phyloP scores from a whole-genome alignment of 805 yeast genomes.

The Lachancea waltii region DNA sequence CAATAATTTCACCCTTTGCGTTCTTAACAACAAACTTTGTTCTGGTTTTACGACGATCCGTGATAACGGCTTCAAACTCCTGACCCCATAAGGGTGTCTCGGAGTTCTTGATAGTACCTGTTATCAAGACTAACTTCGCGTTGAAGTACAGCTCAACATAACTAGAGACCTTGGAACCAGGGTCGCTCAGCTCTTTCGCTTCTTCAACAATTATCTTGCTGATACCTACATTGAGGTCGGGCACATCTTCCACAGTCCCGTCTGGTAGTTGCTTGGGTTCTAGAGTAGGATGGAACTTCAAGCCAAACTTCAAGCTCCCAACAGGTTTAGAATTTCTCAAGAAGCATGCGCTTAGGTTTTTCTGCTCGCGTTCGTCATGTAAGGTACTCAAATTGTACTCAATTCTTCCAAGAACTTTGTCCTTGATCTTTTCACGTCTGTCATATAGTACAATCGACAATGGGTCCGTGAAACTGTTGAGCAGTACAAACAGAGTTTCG shows the following conservation, averaged over 20 bases:
- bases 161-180: conserved; percentile 50
- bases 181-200: conserved; percentile 30
- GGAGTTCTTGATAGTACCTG: conserved; percentile 53
- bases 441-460: conserved; percentile 65
- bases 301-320: conserved; percentile 66
- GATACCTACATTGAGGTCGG: conserved; percentile 92
- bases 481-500: conserved; percentile 64
- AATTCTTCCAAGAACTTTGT: conserved; percentile 70
- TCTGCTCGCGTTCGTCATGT: conserved; percentile 45
- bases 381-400: conserved; percentile 67
- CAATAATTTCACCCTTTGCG: conserved; percentile 48
- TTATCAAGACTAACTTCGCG: conserved; percentile 50
- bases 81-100: conserved; percentile 64
- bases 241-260: conserved; percentile 79
- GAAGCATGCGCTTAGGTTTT: conserved; percentile 48
- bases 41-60: conserved; percentile 64
- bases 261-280: conserved; percentile 55
- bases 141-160: conserved; percentile 68
- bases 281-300: conserved; percentile 71
- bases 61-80: conserved; percentile 58
- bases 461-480: conserved; percentile 77
- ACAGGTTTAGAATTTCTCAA: conserved; percentile 78
- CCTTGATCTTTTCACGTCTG: conserved; percentile 66
- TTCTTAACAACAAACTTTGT: conserved; percentile 63
- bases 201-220: conserved; percentile 48